Base-by-base conservation (phyloP, 2,329 filamentous ascomycete species). In the Cordyceps fumosorosea region DNA sequence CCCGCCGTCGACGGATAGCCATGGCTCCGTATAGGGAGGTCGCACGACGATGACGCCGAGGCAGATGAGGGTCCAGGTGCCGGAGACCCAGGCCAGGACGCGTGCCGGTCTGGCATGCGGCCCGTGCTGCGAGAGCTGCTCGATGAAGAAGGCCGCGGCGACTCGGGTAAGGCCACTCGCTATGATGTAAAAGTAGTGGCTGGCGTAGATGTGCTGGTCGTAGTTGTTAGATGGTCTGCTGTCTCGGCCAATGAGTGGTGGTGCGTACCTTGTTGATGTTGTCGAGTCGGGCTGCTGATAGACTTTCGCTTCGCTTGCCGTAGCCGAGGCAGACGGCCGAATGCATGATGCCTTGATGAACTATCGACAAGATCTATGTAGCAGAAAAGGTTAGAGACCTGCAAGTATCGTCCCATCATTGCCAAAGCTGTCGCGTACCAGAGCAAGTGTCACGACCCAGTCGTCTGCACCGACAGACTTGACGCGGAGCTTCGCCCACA, bases 61-160 rank as follows among this genome's bases (percentile, higher is more conserved):
- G 8, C 62, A 65, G n/a, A 24, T 18, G 29, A 60, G 5, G 1
- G 62, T 57, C 64, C 64, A 65, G 12, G 50, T 10, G 5, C 18
- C 40, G 12, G 62, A 64, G 11, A 57, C 11, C 50, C 32, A 53
- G 8, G 47, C 55, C 42, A 65, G 20, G 6, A 40, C 18, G 8
- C 57, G 45, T 7, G 64, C 64, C 40, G 55, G 64, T n/a, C 55
- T 24, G 18, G 29, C 34, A 24, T 65, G 62, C 16, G 58, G 57
- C 11, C 58, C 62, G 32, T 56, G 57, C 12, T 62, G 60, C 14
- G 64, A 54, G 18, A 65, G 52, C 14, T 63, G 58, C 34, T 60
- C 55, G 12, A 65, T 40, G 10, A 63, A 54, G 5, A 64, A 54
- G 5, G 62, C 59, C 1, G 58, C 56, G 42, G 64, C 60, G 37